These are phyloP conservation scores for Paraglomus brasilianum DNA, from an alignment of 192 early-diverging fungal species.

Conservation along the genomic window DNA sequence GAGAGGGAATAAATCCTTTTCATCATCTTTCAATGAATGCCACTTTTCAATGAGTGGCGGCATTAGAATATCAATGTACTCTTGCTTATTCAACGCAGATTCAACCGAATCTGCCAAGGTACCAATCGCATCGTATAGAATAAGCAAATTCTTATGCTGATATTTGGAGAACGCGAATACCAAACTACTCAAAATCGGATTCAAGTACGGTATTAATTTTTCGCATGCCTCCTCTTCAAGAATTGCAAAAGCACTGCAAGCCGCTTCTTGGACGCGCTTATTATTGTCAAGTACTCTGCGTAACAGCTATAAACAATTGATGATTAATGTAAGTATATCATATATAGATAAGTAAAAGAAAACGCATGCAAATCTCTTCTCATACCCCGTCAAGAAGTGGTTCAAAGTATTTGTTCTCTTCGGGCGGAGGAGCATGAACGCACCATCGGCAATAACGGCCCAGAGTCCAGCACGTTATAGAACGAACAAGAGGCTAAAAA, in stretches of 20 bases:
- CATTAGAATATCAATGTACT: conserved; percentile 85
- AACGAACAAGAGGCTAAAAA: conserved; percentile 82
- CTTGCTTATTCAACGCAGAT: conserved; percentile 72
- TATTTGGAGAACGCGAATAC: conserved; percentile 84
- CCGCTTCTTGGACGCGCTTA: conserved; percentile 98
- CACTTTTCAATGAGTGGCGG: conserved; percentile 85
- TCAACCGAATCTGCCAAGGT: conserved; percentile 96
- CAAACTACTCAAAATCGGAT: conserved; percentile 82
- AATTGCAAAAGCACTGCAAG: conserved; percentile 93
- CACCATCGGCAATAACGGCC: conserved; percentile 91
- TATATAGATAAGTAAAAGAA: conserved; percentile 1
- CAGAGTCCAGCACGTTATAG: conserved; percentile 99
- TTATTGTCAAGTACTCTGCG: conserved; percentile 88
- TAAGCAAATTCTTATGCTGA: conserved; percentile 93
- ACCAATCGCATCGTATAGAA: conserved; percentile 96
- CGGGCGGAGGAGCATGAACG: conserved; percentile 50
- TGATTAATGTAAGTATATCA: not conserved
- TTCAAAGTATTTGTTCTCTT: conserved; percentile 72
- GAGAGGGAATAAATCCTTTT: conserved; percentile 89
- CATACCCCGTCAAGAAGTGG: conserved; percentile 72
- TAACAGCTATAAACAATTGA: conserved; percentile 42
- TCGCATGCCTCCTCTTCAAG: conserved; percentile 89
- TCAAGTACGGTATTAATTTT: conserved; percentile 83
- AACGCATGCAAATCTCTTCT: conserved; percentile 6
- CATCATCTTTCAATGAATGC: conserved; percentile 75